Evolutionary conservation across 2,329 filamentous ascomycete genomes (phyloP), one percentile per base, ranked within the genome.

Genomic region (Grosmannia serpens): DNA sequence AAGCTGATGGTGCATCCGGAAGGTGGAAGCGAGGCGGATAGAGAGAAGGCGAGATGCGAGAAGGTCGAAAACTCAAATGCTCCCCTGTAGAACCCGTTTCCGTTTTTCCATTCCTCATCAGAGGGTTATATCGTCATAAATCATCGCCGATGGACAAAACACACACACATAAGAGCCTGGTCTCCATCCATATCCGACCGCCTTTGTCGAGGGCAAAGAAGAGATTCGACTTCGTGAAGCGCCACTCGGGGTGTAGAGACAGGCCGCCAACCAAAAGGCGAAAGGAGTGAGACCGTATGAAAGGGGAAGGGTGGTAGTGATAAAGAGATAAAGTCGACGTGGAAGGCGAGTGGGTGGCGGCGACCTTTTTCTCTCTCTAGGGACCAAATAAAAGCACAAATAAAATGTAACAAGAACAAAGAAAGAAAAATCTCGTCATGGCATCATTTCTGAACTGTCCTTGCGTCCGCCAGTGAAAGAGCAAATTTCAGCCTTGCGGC

Each of bases 401-500:
- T 27, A 29, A 47, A 55, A 57, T 15, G 29, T 53, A 58, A 62
- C 44, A 52, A 54, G 24, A 54, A 58, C 59, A 58, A 58, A 55
- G 61, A 62, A 57, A 54, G 57, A 55, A 49, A 58, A 35, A 52
- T 44, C 55, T 58, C 60, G 67, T 73, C 72, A 67, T 73, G 66
- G 72, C 66, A 67, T 73, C 72, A 68, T 75, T 70, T 63, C 75
- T 71, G 67, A 73, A 69, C 69, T 67, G 66, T 69, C 60, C 59
- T 71, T 70, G 73, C 65, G 70, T 73, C 72, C 71, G 73, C 73
- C 71, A 71, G 74, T 73, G 73, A 72, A 73, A 71, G 53, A 58
- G 38, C 57, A 59, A 57, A 62, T 31, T 60, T 73, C 70, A 80
- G 81, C 80, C 79, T 84, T 75, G 80, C 79, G 79, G 80, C 79